phyloP scores from a whole-genome alignment of 768 basidiomycete species.

The Kwoniella shandongensis region DNA sequence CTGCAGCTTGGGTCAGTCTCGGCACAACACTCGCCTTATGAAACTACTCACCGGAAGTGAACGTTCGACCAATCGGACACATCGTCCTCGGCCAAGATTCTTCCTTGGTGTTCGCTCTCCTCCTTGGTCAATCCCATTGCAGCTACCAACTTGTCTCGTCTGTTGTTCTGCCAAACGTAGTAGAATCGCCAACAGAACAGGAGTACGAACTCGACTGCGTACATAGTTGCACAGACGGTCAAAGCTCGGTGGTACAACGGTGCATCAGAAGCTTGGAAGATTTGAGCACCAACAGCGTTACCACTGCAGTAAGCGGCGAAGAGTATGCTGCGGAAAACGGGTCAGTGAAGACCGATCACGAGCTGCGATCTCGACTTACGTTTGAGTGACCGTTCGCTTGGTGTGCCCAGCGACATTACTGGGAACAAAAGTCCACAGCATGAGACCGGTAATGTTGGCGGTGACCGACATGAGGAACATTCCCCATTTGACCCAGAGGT shows the following conservation, averaged over 20 bases:
- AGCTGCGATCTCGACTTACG: slow-evolving; percentile 12
- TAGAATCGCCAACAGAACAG: slow-evolving; percentile 31
- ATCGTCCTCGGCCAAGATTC: too few relatives aligned
- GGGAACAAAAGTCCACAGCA: slow-evolving; percentile 30
- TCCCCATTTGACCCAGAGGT: slow-evolving; percentile 17
- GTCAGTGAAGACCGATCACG: slow-evolving; percentile 25
- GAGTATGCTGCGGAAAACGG: not conserved
- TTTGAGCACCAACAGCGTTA: slow-evolving; percentile 30
- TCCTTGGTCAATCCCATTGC: slow-evolving; percentile 21
- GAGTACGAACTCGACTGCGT: slow-evolving; percentile 25
- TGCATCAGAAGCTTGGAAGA: slow-evolving; percentile 32
- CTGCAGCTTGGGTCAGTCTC: too few relatives aligned
- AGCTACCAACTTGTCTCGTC: slow-evolving; percentile 12
- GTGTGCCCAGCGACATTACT: slow-evolving; percentile 36
- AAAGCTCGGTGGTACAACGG: slow-evolving; percentile 33
- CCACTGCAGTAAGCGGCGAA: slow-evolving; percentile 37
- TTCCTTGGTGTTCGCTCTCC: too few relatives aligned
- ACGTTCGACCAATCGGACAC: too few relatives aligned
- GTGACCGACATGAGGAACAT: slow-evolving; percentile 24
- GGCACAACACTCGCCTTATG: too few relatives aligned
- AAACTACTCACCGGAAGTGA: too few relatives aligned
- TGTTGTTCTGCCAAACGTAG: slow-evolving; percentile 28
- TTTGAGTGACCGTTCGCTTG: slow-evolving; percentile 37
- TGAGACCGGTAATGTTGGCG: slow-evolving; percentile 24
- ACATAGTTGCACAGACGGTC: slow-evolving; percentile 22